Evolutionary conservation across 2,329 filamentous ascomycete species (phyloP).

Genomic region (Exophiala oligosperma): DNA sequence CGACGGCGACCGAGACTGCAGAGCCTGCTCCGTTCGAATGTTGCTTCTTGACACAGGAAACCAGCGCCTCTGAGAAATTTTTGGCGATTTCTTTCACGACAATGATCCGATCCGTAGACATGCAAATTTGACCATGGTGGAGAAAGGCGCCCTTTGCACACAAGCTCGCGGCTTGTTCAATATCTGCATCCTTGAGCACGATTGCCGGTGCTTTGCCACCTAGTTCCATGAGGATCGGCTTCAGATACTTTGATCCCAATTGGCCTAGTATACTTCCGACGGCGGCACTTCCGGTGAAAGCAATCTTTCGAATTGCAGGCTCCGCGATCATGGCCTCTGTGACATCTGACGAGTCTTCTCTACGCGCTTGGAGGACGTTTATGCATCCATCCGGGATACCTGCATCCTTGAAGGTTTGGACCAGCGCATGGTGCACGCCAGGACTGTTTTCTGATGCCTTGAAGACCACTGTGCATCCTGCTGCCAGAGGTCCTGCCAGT

Average conservation of each 20-base stretch:
- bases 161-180: constrained; percentile 61
- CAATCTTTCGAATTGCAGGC: constrained; percentile 68
- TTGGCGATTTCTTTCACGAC: constrained; percentile 56
- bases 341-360: constrained; percentile 62
- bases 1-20: too few species aligned
- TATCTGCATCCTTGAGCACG: constrained; percentile 75
- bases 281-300: constrained; percentile 72
- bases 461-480: constrained; percentile 73
- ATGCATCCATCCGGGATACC: constrained; percentile 73
- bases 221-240: constrained; percentile 87
- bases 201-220: constrained; percentile 82
- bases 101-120: constrained; percentile 76
- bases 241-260: constrained; percentile 62
- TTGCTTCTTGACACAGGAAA: too few species aligned
- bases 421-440: constrained; percentile 60
- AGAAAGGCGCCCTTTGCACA: constrained; percentile 4
- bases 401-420: constrained; percentile 66
- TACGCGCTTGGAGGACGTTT: constrained; percentile 65
- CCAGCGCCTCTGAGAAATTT: constrained; percentile 42
- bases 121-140: constrained; percentile 73
- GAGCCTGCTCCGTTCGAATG: too few species aligned
- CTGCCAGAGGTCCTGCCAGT: constrained; percentile 32
- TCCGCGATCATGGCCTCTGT: constrained; percentile 68
- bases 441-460: constrained; percentile 70
- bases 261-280: constrained; percentile 70